A percentile compares a stretch with the other conserved stretches of the same genome.
These are phyloP conservation scores for Akanthomyces lecanii DNA, from an alignment of 2,329 filamentous ascomycete genomes.

Conservation along the genomic window DNA sequence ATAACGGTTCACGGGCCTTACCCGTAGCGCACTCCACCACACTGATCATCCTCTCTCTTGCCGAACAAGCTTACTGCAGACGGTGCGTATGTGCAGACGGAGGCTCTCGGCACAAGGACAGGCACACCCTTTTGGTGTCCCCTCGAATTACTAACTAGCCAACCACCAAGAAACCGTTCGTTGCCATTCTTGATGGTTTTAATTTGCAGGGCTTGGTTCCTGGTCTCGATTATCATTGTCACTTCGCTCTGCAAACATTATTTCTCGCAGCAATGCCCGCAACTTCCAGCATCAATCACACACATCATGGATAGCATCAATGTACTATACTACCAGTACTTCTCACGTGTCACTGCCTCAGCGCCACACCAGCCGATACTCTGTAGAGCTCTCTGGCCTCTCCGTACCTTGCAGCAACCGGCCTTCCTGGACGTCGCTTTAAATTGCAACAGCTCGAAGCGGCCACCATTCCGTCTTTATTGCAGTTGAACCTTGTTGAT, in stretches of 20 bases:
- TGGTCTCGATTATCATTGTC: not conserved
- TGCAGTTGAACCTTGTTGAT: not conserved
- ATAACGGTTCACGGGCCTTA: not conserved
- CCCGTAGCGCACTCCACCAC: conserved; percentile 3
- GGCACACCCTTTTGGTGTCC: no score
- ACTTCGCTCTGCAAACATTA: not conserved
- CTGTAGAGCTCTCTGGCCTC: not conserved
- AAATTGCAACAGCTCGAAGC: conserved; percentile 11
- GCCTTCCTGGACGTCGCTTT: not conserved
- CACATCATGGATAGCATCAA: not conserved
- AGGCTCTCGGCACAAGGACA: no score
- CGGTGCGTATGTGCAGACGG: no score
- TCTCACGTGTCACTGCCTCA: not conserved
- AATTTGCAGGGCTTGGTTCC: not conserved
- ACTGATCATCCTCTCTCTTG: not conserved
- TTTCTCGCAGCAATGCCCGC: not conserved
- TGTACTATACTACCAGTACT: not conserved
- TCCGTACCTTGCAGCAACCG: conserved; percentile 1
- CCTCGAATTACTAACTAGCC: no score
- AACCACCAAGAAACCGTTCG: not conserved
- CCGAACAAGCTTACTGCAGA: not conserved
- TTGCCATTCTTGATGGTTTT: not conserved
- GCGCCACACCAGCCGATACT: not conserved
- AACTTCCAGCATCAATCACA: not conserved
- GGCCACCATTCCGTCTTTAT: not conserved